Conservation (phyloP, 2,329 filamentous ascomycete species). For the Fusarium papillatum region DNA sequence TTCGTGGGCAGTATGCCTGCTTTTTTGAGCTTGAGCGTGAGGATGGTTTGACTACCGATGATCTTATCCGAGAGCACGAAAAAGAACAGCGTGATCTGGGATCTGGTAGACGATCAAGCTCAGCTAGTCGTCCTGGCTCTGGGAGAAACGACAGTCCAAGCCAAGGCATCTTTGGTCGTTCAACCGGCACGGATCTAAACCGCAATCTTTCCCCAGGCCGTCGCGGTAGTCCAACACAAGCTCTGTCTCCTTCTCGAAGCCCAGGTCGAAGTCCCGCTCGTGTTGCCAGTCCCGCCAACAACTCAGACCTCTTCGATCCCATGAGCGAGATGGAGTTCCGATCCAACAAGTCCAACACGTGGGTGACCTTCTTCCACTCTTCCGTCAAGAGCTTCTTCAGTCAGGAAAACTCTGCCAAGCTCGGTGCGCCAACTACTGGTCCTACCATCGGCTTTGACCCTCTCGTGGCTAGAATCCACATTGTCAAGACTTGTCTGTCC, state of each 20-base stretch:
- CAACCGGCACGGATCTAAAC: slow-evolving; percentile 27
- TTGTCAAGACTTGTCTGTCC: slow-evolving; percentile 54
- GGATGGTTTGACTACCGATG: slow-evolving; percentile 58
- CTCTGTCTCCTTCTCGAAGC: slow-evolving; percentile 22
- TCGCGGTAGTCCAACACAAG: slow-evolving; percentile 18
- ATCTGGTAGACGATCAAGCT: slow-evolving; percentile 37
- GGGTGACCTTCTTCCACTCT: slow-evolving; percentile 56
- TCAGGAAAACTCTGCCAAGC: slow-evolving; percentile 44
- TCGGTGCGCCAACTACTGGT: slow-evolving; percentile 14
- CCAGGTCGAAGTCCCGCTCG: slow-evolving; percentile 28
- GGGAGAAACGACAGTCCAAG: slow-evolving; percentile 33
- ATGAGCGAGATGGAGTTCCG: slow-evolving; percentile 54
- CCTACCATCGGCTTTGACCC: slow-evolving; percentile 52
- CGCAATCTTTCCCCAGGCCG: slow-evolving; percentile 39
- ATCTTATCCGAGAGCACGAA: slow-evolving; percentile 55
- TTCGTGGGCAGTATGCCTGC: slow-evolving; percentile 59
- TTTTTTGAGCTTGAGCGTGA: slow-evolving; percentile 61
- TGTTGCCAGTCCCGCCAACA: slow-evolving; percentile 43
- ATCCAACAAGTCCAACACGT: slow-evolving; percentile 57
- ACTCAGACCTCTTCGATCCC: slow-evolving; percentile 48
- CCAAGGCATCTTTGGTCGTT: slow-evolving; percentile 27
- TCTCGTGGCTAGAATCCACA: slow-evolving; percentile 50
- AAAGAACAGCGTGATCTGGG: slow-evolving; percentile 41
- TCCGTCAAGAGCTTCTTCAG: slow-evolving; percentile 56
- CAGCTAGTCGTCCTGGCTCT: slow-evolving; percentile 37